These are phyloP conservation scores for Micromonas commoda DNA, from an alignment of 139 green algal genomes.

Conservation along the genomic window DNA sequence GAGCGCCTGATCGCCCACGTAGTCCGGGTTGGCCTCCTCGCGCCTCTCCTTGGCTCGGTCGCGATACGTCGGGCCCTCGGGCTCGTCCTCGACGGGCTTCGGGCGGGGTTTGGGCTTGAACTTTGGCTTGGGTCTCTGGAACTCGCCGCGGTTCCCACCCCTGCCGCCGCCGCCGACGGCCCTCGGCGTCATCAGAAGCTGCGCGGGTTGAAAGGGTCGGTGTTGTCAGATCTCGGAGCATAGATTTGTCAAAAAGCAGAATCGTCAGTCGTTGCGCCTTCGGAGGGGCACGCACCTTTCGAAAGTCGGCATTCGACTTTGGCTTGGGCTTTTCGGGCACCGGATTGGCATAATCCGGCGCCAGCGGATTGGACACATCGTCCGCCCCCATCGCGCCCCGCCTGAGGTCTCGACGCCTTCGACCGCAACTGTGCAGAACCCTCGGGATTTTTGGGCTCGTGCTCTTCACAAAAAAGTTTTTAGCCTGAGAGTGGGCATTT, in stretches of 20 bases:
- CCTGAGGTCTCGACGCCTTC: too few relatives aligned
- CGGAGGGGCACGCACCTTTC: not conserved
- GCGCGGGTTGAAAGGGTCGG: too few relatives aligned
- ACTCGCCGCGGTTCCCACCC: not conserved
- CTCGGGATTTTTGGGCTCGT: too few relatives aligned
- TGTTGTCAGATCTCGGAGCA: too few relatives aligned
- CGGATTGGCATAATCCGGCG: not conserved
- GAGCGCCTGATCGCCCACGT: conserved; percentile 44
- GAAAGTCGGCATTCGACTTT: not conserved
- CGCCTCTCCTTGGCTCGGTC: conserved; percentile 70
- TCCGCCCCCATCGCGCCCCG: not conserved
- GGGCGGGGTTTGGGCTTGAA: not conserved
- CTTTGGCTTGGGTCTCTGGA: not conserved
- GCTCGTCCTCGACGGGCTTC: not conserved
- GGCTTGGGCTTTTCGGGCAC: not conserved
- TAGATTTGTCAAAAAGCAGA: too few relatives aligned
- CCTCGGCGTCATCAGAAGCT: not conserved
- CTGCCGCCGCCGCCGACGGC: too few relatives aligned
- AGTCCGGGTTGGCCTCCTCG: conserved; percentile 51
- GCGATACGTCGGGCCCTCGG: conserved; percentile 27
- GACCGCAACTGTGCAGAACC: too few relatives aligned
- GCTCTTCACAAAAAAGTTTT: too few relatives aligned
- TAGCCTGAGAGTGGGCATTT: too few relatives aligned
- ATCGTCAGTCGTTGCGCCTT: too few relatives aligned
- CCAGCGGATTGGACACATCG: not conserved